These are phyloP conservation scores for Chaetomiaceae sp. DNA, from an alignment of 2,329 filamentous ascomycete species.

Conservation along the genomic window DNA sequence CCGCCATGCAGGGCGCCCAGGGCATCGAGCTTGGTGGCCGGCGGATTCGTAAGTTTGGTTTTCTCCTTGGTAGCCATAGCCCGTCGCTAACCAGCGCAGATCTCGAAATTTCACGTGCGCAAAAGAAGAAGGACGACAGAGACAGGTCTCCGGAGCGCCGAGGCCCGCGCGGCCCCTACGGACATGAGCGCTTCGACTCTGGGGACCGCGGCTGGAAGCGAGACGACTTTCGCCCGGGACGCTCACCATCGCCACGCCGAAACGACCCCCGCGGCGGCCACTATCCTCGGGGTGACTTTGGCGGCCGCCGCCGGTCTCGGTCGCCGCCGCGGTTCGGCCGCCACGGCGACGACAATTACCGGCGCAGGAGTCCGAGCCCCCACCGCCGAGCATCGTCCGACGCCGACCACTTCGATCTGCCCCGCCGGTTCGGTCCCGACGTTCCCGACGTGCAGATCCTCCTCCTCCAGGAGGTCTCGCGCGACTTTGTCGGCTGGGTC, in stretches of 20 bases:
- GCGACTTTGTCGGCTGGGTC: constrained; percentile 79
- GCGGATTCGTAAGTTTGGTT: constrained; percentile 72
- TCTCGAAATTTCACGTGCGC: constrained; percentile 82
- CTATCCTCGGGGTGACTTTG: constrained; percentile 45
- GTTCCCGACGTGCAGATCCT: constrained; percentile 89
- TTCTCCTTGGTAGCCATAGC: neutral
- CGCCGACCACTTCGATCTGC: constrained; percentile 63
- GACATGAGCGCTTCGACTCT: constrained; percentile 46
- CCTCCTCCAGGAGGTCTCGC: constrained; percentile 69
- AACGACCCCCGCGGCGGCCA: constrained; percentile 53
- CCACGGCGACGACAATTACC: constrained; percentile 47
- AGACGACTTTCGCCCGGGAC: constrained; percentile 62
- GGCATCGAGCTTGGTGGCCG: constrained; percentile 79
- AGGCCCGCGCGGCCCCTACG: constrained; percentile 38
- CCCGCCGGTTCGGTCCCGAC: constrained; percentile 65
- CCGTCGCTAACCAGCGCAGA: constrained; percentile 46
- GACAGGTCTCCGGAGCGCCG: constrained; percentile 58
- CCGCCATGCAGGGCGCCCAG: constrained; percentile 73
- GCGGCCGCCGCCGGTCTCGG: constrained; percentile 46
- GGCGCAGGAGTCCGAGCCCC: constrained; percentile 68
- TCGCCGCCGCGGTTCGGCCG: constrained; percentile 32
- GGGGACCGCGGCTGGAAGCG: constrained; percentile 48
- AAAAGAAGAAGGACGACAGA: constrained; percentile 66
- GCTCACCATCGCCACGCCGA: constrained; percentile 55
- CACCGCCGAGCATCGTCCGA: constrained; percentile 48